Evolutionary conservation across 2,329 filamentous ascomycete genomes (phyloP).

Genomic region (Chaetomium strumarium): DNA sequence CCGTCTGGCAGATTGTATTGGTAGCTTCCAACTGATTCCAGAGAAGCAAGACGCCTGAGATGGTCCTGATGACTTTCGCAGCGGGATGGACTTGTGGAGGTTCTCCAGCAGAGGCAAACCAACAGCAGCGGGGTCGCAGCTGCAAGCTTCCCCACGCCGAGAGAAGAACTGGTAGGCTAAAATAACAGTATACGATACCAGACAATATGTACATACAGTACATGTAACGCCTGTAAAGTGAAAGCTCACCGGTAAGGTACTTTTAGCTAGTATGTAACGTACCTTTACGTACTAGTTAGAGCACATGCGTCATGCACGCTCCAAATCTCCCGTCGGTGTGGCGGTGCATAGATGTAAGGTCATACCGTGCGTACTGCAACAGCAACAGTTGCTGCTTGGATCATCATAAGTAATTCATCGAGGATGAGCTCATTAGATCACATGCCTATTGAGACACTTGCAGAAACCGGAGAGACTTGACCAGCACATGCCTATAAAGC

Average conservation of each 20-base stretch:
- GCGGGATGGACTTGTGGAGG: slow-evolving; percentile 8
- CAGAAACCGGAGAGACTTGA: slow-evolving; percentile 1
- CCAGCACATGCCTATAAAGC: not conserved
- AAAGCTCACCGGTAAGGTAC: too few species aligned
- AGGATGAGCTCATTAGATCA: not conserved
- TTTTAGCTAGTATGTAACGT: too few species aligned
- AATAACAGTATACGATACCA: too few species aligned
- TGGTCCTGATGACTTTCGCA: not conserved
- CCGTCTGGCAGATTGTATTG: not conserved
- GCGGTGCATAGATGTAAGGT: too few species aligned
- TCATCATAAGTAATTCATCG: too few species aligned
- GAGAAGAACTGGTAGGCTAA: slow-evolving; percentile 16
- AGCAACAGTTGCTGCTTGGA: not conserved
- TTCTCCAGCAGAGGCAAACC: slow-evolving; percentile 14
- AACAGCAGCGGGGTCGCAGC: slow-evolving; percentile 22
- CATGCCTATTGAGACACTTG: not conserved
- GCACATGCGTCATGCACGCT: too few species aligned
- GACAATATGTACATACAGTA: too few species aligned
- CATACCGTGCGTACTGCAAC: too few species aligned
- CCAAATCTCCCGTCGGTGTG: too few species aligned
- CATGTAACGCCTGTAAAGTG: too few species aligned
- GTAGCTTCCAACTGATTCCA: slow-evolving; percentile 16
- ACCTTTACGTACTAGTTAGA: too few species aligned
- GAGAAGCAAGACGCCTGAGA: slow-evolving; percentile 10
- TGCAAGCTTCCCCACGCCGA: slow-evolving; percentile 23